phyloP scores from a whole-genome alignment of 352 stramenopile genomes.

The Pythium vanterpoolii region DNA sequence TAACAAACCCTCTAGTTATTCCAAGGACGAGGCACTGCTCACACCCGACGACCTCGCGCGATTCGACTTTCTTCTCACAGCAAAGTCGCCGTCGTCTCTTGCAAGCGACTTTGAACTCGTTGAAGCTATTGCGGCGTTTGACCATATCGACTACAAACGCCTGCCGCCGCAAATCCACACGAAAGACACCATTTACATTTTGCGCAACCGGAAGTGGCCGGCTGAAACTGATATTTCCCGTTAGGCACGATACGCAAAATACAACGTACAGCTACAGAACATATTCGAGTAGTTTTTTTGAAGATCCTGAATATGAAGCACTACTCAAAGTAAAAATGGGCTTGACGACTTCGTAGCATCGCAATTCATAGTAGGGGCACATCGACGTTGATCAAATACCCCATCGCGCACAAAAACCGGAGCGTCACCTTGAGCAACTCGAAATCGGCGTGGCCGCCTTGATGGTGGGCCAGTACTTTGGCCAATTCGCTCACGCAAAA shows the following conservation, averaged over 20 bases:
- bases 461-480: conserved; percentile 9
- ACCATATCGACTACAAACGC: conserved; percentile 30
- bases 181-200: conserved; percentile 45
- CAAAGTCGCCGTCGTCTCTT: conserved; percentile 31
- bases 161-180: conserved; percentile 48
- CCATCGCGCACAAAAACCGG: conserved; percentile 46
- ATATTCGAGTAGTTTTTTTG: background rate
- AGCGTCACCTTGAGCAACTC: conserved; percentile 40
- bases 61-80: conserved; percentile 72
- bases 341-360: background rate
- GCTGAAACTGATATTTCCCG: conserved; percentile 11
- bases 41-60: conserved; percentile 36
- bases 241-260: no score
- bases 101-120: conserved; percentile 46
- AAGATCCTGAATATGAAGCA: background rate
- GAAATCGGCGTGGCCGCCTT: conserved; percentile 9
- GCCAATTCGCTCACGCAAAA: conserved; percentile 36
- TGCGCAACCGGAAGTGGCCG: conserved; percentile 58
- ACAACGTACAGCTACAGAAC: background rate
- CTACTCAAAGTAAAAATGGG: background rate
- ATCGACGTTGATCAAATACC: conserved; percentile 44
- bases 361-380: conserved; percentile 1
- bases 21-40: conserved; percentile 65
- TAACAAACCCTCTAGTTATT: conserved; percentile 48
- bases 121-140: conserved; percentile 43